Base-by-base conservation (phyloP, 495 filamentous ascomycete genomes). In the Hyaloscypha bicolor region DNA sequence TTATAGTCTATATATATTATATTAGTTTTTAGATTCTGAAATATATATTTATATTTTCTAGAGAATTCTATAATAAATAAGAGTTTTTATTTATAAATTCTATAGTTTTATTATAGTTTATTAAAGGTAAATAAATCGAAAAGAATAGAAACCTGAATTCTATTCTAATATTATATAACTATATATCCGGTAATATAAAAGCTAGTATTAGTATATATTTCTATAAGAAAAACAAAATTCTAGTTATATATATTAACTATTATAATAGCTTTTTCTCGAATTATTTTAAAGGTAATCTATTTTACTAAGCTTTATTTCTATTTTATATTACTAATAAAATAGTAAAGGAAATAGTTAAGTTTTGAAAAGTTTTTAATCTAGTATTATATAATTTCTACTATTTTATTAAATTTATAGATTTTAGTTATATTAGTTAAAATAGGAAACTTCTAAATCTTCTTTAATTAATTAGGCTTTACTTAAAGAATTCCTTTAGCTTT, bases 81-180 rank as follows among this genome's bases (percentile, higher is more conserved):
- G 52, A 55, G 52, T 55, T 55, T 21, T 25, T 21, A 11, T 55
- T 55, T 55, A 25, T 55, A 55, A 9, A 48, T 48, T 48, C 42
- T 48, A 48, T 48, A 48, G 42, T 48, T 48, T 48, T 48, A 19
- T 19, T 48, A 48, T 9, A 19, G 19, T 9, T 9, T 19, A 9
- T 9, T 48, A 48, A 48, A 48, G 9, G 19, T 9, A 48, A 48
- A 48, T 9, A 19, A 48, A 19, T 48, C 42, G 42, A 9, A 48
- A 9, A 48, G 9, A 19, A 48, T 48, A 48, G 42, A 19, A 19
- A 9, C 9, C 42, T 48, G n/a, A n/a, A n/a, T n/a, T n/a, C n/a
- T n/a, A n/a, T n/a, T n/a, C n/a, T n/a, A n/a, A n/a, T n/a, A n/a
- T n/a, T n/a, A n/a, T n/a, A n/a, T n/a, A n/a, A n/a, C n/a, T n/a